A percentile compares a stretch with the other conserved stretches of the same genome.
Conservation (phyloP, 169 alveolate species). For the Eimeria necatrix region DNA sequence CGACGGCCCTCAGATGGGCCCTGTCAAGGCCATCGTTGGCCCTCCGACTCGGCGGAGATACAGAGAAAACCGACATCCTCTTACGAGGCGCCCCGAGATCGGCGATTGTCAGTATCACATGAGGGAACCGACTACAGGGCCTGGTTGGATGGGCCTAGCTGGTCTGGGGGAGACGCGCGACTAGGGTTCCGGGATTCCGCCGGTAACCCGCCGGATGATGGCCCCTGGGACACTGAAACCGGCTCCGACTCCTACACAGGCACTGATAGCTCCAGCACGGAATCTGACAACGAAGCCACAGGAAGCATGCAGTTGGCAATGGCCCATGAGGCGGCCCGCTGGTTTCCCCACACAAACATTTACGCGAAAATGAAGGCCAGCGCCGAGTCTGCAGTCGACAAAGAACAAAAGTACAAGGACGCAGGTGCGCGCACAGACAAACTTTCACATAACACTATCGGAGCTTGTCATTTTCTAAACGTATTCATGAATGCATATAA, state of each 20-base stretch:
- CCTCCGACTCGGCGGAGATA: no score
- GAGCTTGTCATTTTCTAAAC: background rate
- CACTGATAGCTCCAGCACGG: background rate
- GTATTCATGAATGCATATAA: background rate
- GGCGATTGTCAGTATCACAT: no score
- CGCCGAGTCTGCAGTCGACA: slow-evolving; percentile 35
- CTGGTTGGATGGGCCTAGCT: no score
- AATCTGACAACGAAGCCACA: background rate
- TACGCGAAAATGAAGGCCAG: slow-evolving; percentile 40
- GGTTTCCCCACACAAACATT: slow-evolving; percentile 61
- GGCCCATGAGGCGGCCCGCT: slow-evolving; percentile 48
- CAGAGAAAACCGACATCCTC: no score
- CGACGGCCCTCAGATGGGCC: no score
- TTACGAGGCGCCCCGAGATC: no score
- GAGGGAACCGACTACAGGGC: no score
- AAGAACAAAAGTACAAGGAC: slow-evolving; percentile 26
- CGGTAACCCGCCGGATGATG: background rate
- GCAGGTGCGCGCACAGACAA: background rate
- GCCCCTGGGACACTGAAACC: background rate
- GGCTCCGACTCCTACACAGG: background rate
- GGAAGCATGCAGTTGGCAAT: slow-evolving; percentile 14
- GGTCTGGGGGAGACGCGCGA: no score
- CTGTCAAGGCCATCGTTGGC: no score
- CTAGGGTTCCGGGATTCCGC: no score
- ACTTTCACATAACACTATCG: background rate